Evolutionary conservation across 768 basidiomycete species (phyloP).

Genomic region (Tulasnella sp.): DNA sequence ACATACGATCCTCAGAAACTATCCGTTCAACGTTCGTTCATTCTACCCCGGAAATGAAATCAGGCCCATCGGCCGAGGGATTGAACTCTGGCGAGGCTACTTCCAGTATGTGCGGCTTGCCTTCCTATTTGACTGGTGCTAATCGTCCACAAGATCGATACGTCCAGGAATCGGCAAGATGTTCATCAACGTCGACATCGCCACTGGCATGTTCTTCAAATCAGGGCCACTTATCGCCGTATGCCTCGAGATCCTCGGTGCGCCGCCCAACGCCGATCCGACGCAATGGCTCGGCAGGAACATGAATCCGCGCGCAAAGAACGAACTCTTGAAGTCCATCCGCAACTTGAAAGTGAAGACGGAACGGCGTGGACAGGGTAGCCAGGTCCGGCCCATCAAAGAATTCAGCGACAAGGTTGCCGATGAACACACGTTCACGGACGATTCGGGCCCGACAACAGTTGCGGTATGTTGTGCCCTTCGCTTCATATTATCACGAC

Average conservation of each 20-base stretch:
- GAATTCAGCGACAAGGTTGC: conserved; percentile 45
- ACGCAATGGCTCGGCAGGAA: conserved; percentile 37
- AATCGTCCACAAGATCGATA: conserved; percentile 33
- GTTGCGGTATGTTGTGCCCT: conserved; percentile 22
- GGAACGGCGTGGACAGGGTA: background rate
- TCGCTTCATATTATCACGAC: conserved; percentile 21
- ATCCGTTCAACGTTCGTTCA: conserved; percentile 59
- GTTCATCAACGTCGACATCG: conserved; percentile 65
- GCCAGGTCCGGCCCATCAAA: conserved; percentile 44
- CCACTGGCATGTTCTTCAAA: conserved; percentile 57
- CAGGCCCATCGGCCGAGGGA: conserved; percentile 38
- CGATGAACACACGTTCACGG: conserved; percentile 38
- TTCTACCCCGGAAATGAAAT: conserved; percentile 53
- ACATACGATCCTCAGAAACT: conserved; percentile 24
- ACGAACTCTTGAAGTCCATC: background rate
- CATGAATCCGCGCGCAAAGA: conserved; percentile 20
- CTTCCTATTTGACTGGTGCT: background rate
- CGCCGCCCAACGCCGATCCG: background rate
- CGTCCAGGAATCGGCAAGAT: conserved; percentile 52
- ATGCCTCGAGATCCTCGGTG: conserved; percentile 24
- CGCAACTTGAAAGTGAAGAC: background rate
- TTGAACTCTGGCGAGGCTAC: conserved; percentile 66
- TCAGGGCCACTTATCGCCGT: conserved; percentile 46
- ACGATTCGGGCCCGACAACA: conserved; percentile 38
- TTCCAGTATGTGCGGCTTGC: conserved; percentile 41